Evolutionary conservation across 73 alveolate species (phyloP).

Genomic region (Paramecium octaurelia): DNA sequence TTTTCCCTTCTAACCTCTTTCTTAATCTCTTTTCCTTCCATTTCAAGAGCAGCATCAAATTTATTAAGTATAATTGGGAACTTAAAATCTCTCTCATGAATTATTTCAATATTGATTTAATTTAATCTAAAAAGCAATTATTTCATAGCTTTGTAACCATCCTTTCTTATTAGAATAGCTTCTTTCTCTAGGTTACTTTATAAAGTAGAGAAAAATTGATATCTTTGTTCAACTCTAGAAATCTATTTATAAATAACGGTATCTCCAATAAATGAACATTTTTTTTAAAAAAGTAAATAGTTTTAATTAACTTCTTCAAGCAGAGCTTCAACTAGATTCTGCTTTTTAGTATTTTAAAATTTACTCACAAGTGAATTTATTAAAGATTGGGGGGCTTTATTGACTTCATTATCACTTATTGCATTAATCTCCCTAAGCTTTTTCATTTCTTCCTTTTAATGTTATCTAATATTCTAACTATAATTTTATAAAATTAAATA

Average conservation of each 20-base stretch:
- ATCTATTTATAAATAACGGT: background rate
- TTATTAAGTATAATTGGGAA: background rate
- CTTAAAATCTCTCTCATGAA: background rate
- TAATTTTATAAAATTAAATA: background rate
- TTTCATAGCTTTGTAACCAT: background rate
- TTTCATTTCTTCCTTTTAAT: background rate
- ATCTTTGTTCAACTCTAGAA: background rate
- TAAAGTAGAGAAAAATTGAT: background rate
- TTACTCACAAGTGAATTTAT: background rate
- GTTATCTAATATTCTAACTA: background rate
- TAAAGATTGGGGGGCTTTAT: background rate
- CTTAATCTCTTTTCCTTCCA: background rate
- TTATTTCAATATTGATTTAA: background rate
- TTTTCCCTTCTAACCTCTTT: background rate
- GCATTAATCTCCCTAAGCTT: background rate
- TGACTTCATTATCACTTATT: background rate
- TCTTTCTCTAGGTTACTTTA: background rate
- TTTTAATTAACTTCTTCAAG: background rate
- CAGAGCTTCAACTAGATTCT: background rate
- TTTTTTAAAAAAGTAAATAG: background rate
- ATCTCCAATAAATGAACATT: background rate
- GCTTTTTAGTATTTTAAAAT: background rate
- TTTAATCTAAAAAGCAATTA: background rate
- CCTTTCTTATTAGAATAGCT: background rate
- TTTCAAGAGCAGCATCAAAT: background rate